Evolutionary conservation across 163 green algal genomes (phyloP).

Genomic region (Chlorella variabilis): DNA sequence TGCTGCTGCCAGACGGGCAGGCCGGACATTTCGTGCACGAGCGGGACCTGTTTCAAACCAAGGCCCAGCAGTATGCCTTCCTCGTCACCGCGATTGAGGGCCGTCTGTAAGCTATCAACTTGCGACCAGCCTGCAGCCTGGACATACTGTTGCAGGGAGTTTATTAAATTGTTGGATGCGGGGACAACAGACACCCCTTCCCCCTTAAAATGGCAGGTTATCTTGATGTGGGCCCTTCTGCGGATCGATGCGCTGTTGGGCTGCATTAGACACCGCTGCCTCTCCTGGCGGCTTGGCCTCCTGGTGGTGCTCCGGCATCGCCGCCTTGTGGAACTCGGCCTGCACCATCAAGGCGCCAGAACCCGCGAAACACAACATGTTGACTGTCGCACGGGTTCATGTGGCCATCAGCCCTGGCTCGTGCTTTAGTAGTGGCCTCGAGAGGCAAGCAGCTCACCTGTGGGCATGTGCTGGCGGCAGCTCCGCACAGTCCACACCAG

Average conservation of each 20-base stretch:
- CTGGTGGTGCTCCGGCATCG: not conserved
- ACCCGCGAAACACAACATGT: too few species aligned
- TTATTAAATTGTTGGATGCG: too few species aligned
- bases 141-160: not conserved
- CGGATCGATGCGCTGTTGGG: too few species aligned
- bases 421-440: too few species aligned
- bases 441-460: not conserved
- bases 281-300: not conserved
- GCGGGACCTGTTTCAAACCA: slow-evolving; percentile 17
- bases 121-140: too few species aligned
- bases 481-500: slow-evolving; percentile 6
- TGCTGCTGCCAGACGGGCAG: slow-evolving; percentile 35
- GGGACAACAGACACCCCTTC: too few species aligned
- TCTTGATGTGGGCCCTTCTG: too few species aligned
- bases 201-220: too few species aligned
- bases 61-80: slow-evolving; percentile 36
- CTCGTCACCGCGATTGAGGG: slow-evolving; percentile 4
- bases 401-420: not conserved
- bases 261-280: too few species aligned
- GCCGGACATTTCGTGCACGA: slow-evolving; percentile 40
- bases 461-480: slow-evolving; percentile 13
- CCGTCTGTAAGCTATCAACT: not conserved
- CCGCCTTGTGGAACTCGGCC: not conserved
- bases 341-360: too few species aligned
- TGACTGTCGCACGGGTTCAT: too few species aligned